Evolutionary conservation across 345 rosid species (phyloP), one percentile per base, ranked within the genome.

Genomic region (Arabidopsis suecica): DNA sequence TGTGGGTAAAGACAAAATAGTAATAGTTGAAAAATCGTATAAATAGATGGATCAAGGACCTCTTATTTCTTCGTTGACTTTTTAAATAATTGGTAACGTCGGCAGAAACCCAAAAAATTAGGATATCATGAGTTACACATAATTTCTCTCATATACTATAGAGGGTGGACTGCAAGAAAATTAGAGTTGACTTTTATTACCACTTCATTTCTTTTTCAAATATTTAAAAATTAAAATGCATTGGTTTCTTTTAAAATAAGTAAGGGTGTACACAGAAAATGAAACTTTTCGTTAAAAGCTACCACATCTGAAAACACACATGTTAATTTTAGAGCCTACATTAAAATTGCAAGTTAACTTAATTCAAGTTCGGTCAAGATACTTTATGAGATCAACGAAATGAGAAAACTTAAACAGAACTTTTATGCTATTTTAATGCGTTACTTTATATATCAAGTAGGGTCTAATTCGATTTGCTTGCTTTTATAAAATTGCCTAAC

Each of bases 1-100:
- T 61, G 49, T 60, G 48, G 56, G 47, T 68, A 54, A 34, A n/a
- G 42, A 76, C 79, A 61, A 69, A 49, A 60, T 33, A 68, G 55
- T 23, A 10, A 40, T 60, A 1, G 67, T 65, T 28, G 32, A 28
- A 23, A 23, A 23, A 23, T 23, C 25, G 25, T 23, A 23, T 23
- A 23, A 23, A 23, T 23, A 23, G 25, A 23, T 23, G 25, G 25
- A 23, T 23, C 25, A 23, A 23, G 25, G 20, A 56, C 12, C 57
- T 20, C 37, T 10, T 14, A 41, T 41, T 41, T 41, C 37, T 25
- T 47, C 59, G 59, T 47, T 71, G 6, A 71, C 68, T 50, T 59
- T 71, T 41, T 23, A 9, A 41, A 41, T 40, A 23, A 25, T 28
- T 72, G 32, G 75, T n/a, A 36, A 37, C 30, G 13, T 25, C 5